Evolutionary conservation across 306 rosid genomes (phyloP).

Genomic region (Potentilla sterilis): DNA sequence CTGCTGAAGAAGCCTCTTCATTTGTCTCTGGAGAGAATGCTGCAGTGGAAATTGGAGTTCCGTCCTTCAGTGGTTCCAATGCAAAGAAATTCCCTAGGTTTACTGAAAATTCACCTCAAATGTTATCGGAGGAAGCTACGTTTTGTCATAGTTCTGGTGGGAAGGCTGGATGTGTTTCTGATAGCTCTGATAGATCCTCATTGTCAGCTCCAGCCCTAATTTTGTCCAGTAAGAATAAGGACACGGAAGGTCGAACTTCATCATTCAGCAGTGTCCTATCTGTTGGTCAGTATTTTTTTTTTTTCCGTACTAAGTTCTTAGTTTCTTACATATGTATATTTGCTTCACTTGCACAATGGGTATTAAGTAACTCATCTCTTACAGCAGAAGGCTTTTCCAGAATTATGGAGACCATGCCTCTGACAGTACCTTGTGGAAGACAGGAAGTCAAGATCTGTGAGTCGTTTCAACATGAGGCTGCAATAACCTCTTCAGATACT

Average conservation of each 20-base stretch:
- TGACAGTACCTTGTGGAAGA: conserved; percentile 21
- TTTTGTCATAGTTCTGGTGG: conserved; percentile 30
- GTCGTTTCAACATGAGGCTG: conserved; percentile 27
- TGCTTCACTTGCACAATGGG: neutral
- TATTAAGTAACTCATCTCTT: conserved; percentile 25
- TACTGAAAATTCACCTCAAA: conserved; percentile 26
- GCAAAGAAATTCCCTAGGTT: conserved; percentile 20
- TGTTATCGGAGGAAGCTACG: conserved; percentile 11
- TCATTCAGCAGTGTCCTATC: conserved; percentile 36
- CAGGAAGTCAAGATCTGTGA: conserved; percentile 20
- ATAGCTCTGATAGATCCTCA: conserved; percentile 14
- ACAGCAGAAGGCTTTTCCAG: conserved; percentile 29
- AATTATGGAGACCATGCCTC: conserved; percentile 27
- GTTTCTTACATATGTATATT: neutral
- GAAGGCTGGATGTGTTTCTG: conserved; percentile 26
- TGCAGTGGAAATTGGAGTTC: conserved; percentile 17
- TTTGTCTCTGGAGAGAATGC: conserved; percentile 30
- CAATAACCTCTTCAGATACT: conserved; percentile 19
- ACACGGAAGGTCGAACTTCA: conserved; percentile 25
- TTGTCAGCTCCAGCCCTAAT: conserved; percentile 26
- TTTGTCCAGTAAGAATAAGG: conserved; percentile 28
- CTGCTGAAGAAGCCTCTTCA: conserved; percentile 19
- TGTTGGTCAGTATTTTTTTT: conserved; percentile 43
- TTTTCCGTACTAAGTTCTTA: neutral
- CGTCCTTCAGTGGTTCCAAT: conserved; percentile 27